phyloP scores from a whole-genome alignment of 2,329 filamentous ascomycete species.

The Neodidymelliopsis sp. region DNA sequence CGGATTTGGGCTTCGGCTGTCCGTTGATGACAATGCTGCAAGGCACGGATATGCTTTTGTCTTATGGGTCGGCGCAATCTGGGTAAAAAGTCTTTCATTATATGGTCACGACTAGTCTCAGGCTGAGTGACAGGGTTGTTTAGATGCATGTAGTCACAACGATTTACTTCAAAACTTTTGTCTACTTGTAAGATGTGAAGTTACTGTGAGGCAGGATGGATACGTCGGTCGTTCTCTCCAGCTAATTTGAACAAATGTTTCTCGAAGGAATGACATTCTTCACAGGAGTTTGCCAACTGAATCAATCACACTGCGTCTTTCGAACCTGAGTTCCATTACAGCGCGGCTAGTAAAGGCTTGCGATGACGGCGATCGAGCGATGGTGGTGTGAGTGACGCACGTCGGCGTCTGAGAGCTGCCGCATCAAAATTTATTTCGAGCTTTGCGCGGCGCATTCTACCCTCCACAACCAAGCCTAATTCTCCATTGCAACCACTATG shows the following conservation, averaged over 20 bases:
- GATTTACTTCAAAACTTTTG: neutral
- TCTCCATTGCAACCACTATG: slow-evolving; percentile 15
- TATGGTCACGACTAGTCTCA: slow-evolving; percentile 9
- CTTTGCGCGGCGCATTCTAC: slow-evolving; percentile 1
- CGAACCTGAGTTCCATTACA: no score
- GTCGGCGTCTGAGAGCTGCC: slow-evolving; percentile 8
- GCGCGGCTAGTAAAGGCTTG: no score
- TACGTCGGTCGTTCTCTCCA: no score
- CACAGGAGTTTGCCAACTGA: no score
- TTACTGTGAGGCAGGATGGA: no score
- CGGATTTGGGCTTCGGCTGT: slow-evolving; percentile 20
- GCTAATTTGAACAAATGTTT: no score
- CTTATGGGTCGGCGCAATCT: slow-evolving; percentile 21
- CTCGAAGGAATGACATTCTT: no score
- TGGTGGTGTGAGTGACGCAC: slow-evolving; percentile 19
- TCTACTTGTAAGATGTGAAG: neutral
- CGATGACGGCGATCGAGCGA: slow-evolving; percentile 16
- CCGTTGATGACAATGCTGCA: slow-evolving; percentile 16
- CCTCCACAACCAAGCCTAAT: neutral
- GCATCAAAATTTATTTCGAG: slow-evolving; percentile 11
- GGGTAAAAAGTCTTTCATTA: slow-evolving; percentile 18
- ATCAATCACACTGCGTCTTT: neutral
- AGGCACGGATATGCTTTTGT: slow-evolving; percentile 21
- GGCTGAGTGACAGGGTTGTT: slow-evolving; percentile 12
- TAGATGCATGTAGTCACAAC: slow-evolving; percentile 23